phyloP scores from a whole-genome alignment of 352 stramenopile species.

The Phytophthora fragariaefolia region DNA sequence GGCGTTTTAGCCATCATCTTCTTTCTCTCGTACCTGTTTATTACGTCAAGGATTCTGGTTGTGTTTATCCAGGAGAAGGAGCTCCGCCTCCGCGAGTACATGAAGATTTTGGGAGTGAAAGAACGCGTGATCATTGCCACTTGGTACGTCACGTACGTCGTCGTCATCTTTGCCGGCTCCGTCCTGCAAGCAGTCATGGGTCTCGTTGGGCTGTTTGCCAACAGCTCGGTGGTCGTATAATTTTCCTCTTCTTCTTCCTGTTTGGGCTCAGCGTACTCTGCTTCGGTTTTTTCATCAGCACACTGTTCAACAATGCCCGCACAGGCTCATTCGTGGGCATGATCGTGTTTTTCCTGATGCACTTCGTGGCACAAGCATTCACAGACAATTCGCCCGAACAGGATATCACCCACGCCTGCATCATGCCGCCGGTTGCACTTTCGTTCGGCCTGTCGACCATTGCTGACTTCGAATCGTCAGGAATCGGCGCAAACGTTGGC shows the following conservation, averaged over 20 bases:
- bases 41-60: constrained; percentile 37
- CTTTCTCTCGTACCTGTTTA: constrained; percentile 35
- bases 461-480: constrained; percentile 57
- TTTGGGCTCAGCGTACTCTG: constrained; percentile 65
- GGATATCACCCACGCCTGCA: constrained; percentile 57
- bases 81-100: constrained; percentile 36
- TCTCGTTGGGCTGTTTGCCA: constrained; percentile 34
- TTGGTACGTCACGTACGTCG: constrained; percentile 53
- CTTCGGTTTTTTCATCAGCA: constrained; percentile 76
- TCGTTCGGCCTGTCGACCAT: constrained; percentile 77
- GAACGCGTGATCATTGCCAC: constrained; percentile 43
- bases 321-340: constrained; percentile 75
- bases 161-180: constrained; percentile 39
- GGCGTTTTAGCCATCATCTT: constrained; percentile 42
- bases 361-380: constrained; percentile 77
- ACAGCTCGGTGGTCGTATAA: constrained; percentile 25
- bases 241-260: constrained; percentile 80
- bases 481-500: constrained; percentile 36
- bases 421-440: constrained; percentile 76
- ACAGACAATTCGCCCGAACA: constrained; percentile 40
- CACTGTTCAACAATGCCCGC: constrained; percentile 78
- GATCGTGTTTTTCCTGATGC: constrained; percentile 90
- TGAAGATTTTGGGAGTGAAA: constrained; percentile 45
- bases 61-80: constrained; percentile 44
- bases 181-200: constrained; percentile 37